A percentile compares a stretch with the other conserved stretches of the same genome.
Evolutionary conservation across 2,329 filamentous ascomycete genomes (phyloP).

Genomic region (Ceratocystis eucalypticola): DNA sequence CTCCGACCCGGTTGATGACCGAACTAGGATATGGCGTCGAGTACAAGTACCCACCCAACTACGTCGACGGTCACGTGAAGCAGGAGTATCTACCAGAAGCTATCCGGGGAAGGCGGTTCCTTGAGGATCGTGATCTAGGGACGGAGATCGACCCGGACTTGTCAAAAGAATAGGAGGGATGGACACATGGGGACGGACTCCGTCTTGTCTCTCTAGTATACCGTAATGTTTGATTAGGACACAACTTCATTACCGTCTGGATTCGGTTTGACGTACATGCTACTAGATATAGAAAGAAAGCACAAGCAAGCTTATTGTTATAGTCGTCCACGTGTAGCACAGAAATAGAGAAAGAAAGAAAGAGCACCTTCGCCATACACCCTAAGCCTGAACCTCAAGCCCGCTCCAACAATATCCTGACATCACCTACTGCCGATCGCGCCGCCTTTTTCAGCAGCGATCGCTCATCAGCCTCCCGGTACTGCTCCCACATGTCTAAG

Average conservation of each 20-base stretch:
- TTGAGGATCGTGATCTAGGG: constrained; percentile 71
- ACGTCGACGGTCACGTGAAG: constrained; percentile 61
- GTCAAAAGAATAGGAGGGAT: constrained; percentile 26
- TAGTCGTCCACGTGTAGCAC: neutral
- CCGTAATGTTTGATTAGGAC: too few species aligned
- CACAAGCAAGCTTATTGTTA: neutral
- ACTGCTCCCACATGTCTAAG: constrained; percentile 72
- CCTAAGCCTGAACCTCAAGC: neutral
- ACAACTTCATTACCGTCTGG: too few species aligned
- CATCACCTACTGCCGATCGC: constrained; percentile 56
- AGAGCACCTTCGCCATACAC: too few species aligned
- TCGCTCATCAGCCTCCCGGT: constrained; percentile 76
- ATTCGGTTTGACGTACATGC: neutral
- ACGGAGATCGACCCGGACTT: constrained; percentile 61
- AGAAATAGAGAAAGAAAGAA: too few species aligned
- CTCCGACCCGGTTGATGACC: constrained; percentile 83
- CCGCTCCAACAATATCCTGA: neutral
- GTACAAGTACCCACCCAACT: constrained; percentile 96
- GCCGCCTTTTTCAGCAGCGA: constrained; percentile 76
- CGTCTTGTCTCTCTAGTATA: neutral
- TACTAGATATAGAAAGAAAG: neutral
- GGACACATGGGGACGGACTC: neutral
- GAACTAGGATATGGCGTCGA: constrained; percentile 80
- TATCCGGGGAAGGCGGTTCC: constrained; percentile 55
- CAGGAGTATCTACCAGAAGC: constrained; percentile 85